Conservation (phyloP, 306 rosid species). For the Canavalia gladiata region DNA sequence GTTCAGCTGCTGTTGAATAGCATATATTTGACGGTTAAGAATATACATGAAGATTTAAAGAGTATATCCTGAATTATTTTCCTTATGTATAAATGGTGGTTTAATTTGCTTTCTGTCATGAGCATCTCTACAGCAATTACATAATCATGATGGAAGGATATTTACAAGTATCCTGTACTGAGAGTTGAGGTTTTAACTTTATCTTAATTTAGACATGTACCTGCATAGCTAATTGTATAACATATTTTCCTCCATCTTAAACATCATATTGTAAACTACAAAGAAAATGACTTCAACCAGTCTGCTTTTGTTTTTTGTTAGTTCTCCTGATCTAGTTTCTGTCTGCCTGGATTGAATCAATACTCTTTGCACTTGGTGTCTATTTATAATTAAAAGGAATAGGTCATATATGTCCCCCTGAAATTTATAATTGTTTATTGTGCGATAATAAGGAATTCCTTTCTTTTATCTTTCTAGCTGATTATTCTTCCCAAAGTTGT, state of each 20-base stretch:
- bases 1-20: neutral
- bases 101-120: slow-evolving; percentile 31
- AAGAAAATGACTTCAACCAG: slow-evolving; percentile 6
- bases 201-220: neutral
- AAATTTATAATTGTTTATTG: slow-evolving; percentile 30
- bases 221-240: neutral
- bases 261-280: slow-evolving; percentile 36
- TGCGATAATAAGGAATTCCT: neutral
- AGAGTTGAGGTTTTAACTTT: slow-evolving; percentile 9
- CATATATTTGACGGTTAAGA: neutral
- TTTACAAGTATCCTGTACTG: slow-evolving; percentile 16
- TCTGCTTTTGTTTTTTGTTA: slow-evolving; percentile 23
- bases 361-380: neutral
- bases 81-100: neutral
- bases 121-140: neutral
- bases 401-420: slow-evolving; percentile 14
- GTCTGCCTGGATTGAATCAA: slow-evolving; percentile 27
- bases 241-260: slow-evolving; percentile 28
- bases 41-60: neutral
- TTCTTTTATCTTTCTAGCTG: neutral
- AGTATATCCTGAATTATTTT: neutral
- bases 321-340: neutral
- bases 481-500: slow-evolving; percentile 33
- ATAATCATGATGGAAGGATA: slow-evolving; percentile 9
- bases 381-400: slow-evolving; percentile 13